Evolutionary conservation across 139 green algal genomes (phyloP).

Genomic region (Mesostigma viride): DNA sequence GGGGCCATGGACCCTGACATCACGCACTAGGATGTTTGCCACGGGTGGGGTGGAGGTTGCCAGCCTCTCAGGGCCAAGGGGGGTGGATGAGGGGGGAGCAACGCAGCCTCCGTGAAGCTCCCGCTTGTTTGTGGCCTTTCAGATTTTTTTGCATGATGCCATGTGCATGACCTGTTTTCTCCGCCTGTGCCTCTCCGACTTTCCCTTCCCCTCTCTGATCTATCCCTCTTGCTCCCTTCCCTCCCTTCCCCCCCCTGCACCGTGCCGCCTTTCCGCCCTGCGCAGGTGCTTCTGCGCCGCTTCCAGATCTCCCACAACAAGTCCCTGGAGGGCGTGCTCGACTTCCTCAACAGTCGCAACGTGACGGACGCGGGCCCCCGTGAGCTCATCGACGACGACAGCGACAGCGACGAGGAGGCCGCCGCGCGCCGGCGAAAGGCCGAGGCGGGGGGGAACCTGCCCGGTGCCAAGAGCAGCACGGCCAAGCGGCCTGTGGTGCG

Average conservation of each 20-base stretch:
- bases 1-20: too few relatives aligned
- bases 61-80: too few relatives aligned
- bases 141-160: too few relatives aligned
- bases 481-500: slow-evolving; percentile 33
- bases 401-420: slow-evolving; percentile 32
- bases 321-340: slow-evolving; percentile 80
- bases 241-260: background rate
- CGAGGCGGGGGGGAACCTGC: slow-evolving; percentile 17
- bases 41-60: too few relatives aligned
- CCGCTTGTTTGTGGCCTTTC: too few relatives aligned
- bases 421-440: background rate
- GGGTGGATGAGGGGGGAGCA: too few relatives aligned
- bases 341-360: slow-evolving; percentile 75
- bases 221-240: too few relatives aligned
- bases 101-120: too few relatives aligned
- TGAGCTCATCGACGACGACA: slow-evolving; percentile 58
- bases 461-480: slow-evolving; percentile 23
- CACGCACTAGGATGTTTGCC: too few relatives aligned
- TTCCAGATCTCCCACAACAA: slow-evolving; percentile 70
- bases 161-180: too few relatives aligned
- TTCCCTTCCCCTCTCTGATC: background rate
- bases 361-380: slow-evolving; percentile 85
- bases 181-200: too few relatives aligned
- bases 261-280: background rate
- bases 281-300: slow-evolving; percentile 66